These are phyloP conservation scores for Aquilaria agallochum DNA, from an alignment of 441 rosid species.

Conservation along the genomic window DNA sequence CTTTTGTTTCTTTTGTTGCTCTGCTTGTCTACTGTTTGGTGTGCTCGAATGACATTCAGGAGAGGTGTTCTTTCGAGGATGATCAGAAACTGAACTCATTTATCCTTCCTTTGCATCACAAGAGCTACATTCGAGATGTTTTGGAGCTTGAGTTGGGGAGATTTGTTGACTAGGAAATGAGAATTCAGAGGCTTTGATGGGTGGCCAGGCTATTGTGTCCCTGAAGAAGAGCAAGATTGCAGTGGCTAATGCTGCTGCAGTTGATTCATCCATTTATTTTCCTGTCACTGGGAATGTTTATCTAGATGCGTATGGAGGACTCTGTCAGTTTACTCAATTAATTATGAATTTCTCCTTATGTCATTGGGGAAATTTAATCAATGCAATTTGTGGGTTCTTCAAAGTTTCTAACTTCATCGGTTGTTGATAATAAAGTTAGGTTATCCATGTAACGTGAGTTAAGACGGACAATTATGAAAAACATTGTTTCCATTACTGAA, in stretches of 20 bases:
- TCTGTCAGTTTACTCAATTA: slow-evolving; percentile 6
- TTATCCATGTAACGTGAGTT: slow-evolving; percentile 2
- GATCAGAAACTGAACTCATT: slow-evolving; percentile 39
- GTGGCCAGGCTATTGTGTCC: slow-evolving; percentile 24
- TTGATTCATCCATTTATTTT: slow-evolving; percentile 51
- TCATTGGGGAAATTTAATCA: not conserved
- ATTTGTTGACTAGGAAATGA: slow-evolving; percentile 34
- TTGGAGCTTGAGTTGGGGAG: slow-evolving; percentile 43
- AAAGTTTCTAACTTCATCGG: slow-evolving; percentile 2
- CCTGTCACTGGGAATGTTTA: slow-evolving; percentile 75
- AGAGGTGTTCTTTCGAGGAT: slow-evolving; percentile 35
- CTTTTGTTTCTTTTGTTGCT: slow-evolving; percentile 53
- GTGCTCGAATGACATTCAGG: slow-evolving; percentile 35
- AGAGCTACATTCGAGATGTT: slow-evolving; percentile 35
- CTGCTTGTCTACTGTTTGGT: slow-evolving; percentile 35
- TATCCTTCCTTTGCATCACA: slow-evolving; percentile 70
- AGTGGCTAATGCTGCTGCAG: slow-evolving; percentile 30
- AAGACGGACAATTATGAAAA: slow-evolving; percentile 1
- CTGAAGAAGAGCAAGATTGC: slow-evolving; percentile 26
- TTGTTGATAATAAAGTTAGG: slow-evolving; percentile 1
- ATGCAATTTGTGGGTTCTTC: not conserved
- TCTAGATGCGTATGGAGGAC: slow-evolving; percentile 72
- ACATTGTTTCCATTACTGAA: not conserved
- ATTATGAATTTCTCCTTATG: not conserved
- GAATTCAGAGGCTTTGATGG: slow-evolving; percentile 24